These are phyloP conservation scores for Trichosporon ovoides DNA, from an alignment of 1,284 basidiomycete genomes.

Conservation along the genomic window DNA sequence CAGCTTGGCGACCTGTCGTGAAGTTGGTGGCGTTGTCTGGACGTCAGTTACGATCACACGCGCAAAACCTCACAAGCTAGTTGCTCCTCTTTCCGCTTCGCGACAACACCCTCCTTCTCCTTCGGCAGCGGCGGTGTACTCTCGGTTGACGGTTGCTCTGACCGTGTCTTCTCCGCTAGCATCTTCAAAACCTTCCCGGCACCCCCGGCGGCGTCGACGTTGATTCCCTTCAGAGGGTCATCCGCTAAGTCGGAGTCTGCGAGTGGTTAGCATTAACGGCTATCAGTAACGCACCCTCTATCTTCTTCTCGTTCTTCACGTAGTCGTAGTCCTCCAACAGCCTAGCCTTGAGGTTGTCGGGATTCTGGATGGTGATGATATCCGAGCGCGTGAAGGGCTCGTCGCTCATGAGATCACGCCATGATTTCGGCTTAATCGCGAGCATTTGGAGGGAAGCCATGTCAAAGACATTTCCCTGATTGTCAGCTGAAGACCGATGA, in stretches of 20 bases:
- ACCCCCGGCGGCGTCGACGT: constrained; percentile 49
- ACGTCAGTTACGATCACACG: not conserved
- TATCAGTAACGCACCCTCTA: constrained; percentile 30
- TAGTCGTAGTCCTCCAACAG: constrained; percentile 50
- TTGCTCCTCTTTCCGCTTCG: constrained; percentile 37
- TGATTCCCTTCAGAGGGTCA: constrained; percentile 48
- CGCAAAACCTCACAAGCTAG: constrained; percentile 34
- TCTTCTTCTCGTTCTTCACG: constrained; percentile 47
- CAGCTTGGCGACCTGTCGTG: constrained; percentile 83
- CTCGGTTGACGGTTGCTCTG: constrained; percentile 24
- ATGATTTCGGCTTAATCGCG: constrained; percentile 66
- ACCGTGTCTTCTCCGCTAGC: constrained; percentile 46
- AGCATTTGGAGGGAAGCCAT: constrained; percentile 51
- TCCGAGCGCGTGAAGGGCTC: constrained; percentile 81
- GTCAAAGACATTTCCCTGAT: constrained; percentile 52
- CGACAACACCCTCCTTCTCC: constrained; percentile 45
- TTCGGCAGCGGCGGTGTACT: not conserved
- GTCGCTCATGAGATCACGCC: constrained; percentile 79
- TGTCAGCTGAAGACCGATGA: not conserved
- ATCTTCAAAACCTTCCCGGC: constrained; percentile 49
- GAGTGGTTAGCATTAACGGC: not conserved
- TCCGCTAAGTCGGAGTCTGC: constrained; percentile 38
- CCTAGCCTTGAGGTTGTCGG: constrained; percentile 45
- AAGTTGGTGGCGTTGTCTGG: constrained; percentile 88
- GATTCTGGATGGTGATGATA: constrained; percentile 76